phyloP scores from a whole-genome alignment of 768 basidiomycete species.

The Hypholoma fasciculare region DNA sequence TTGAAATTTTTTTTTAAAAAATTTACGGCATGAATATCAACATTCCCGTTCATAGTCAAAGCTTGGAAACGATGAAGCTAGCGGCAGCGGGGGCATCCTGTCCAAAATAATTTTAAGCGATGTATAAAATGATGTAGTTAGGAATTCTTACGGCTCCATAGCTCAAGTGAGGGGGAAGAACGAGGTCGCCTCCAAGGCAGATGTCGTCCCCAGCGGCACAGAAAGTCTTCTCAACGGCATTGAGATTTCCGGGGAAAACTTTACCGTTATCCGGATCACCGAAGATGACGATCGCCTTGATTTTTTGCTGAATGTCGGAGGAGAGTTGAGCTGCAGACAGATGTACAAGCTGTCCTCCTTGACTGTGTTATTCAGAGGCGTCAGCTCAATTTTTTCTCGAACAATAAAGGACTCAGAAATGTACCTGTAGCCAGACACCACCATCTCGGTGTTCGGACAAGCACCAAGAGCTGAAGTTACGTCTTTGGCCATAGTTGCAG shows the following conservation, averaged over 20 bases:
- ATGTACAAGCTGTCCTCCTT: conserved; percentile 39
- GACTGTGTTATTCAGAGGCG: conserved; percentile 15
- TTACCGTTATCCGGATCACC: conserved; percentile 34
- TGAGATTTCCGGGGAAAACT: conserved; percentile 26
- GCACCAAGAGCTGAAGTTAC: conserved; percentile 26
- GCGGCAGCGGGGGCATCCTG: not conserved
- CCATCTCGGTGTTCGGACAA: conserved; percentile 32
- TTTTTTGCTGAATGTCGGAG: conserved; percentile 21
- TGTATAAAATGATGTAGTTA: not conserved
- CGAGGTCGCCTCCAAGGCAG: conserved; percentile 24
- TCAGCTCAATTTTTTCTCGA: not conserved
- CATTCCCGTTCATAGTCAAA: not conserved
- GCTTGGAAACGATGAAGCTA: not conserved
- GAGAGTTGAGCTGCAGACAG: conserved; percentile 35
- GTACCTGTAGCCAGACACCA: conserved; percentile 36
- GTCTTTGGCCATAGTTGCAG: conserved; percentile 33
- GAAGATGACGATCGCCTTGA: conserved; percentile 33
- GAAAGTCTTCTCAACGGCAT: conserved; percentile 26
- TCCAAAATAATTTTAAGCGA: not conserved
- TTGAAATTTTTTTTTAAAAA: too few relatives aligned
- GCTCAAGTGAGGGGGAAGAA: conserved; percentile 24
- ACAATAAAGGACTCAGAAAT: not conserved
- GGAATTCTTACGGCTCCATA: conserved; percentile 16
- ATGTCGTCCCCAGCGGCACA: conserved; percentile 33
- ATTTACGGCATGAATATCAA: not conserved